Conservation (phyloP, 164 flowering plant genomes). For the Malania oleifera region DNA sequence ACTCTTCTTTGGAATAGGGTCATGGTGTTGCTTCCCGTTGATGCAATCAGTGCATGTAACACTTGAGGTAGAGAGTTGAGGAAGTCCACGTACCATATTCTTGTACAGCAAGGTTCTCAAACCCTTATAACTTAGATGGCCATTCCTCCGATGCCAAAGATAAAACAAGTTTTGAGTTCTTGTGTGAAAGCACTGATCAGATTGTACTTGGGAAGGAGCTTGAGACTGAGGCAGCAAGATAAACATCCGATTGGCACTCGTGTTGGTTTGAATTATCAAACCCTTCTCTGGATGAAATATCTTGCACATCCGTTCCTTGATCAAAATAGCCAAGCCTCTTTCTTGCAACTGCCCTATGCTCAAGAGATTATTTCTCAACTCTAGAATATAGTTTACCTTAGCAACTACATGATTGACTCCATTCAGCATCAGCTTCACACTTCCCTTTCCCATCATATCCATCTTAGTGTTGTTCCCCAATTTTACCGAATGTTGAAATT, state of each 20-base stretch:
- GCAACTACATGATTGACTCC: neutral
- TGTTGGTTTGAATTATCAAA: neutral
- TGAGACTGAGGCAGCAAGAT: neutral
- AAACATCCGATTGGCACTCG: neutral
- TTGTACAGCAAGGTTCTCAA: neutral
- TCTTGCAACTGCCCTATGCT: slow-evolving; percentile 14
- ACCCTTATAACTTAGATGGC: neutral
- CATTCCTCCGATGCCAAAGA: neutral
- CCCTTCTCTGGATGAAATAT: neutral
- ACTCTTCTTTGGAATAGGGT: neutral
- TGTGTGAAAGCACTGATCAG: neutral
- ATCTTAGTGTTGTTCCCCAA: no score
- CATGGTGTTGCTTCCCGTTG: neutral
- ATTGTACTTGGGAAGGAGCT: no score
- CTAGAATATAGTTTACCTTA: slow-evolving; percentile 8
- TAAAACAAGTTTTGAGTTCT: neutral
- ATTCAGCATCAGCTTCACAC: neutral
- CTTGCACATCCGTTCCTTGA: neutral
- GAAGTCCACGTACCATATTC: neutral
- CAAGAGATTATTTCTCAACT: neutral
- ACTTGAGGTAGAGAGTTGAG: neutral
- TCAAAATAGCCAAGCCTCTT: neutral
- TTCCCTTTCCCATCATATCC: slow-evolving; percentile 8
- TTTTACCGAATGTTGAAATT: no score
- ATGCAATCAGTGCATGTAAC: neutral